A percentile compares a stretch with the other conserved stretches of the same genome.
Evolutionary conservation across 2,329 filamentous ascomycete species (phyloP).

Genomic region (Aspergillus fumigatus): DNA sequence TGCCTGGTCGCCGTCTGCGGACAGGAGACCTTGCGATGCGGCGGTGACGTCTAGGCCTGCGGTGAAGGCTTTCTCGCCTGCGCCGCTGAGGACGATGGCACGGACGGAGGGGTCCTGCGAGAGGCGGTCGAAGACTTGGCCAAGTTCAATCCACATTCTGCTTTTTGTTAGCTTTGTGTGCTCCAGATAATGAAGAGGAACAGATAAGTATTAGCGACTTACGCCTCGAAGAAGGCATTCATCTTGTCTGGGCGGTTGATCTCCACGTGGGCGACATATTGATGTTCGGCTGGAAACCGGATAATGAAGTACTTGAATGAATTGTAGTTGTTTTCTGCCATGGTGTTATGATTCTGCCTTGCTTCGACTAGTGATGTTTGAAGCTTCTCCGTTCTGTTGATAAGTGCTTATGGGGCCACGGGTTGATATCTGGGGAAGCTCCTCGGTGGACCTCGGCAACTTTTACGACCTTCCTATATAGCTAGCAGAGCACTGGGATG

Average conservation of each 20-base stretch:
- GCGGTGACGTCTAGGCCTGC: slow-evolving; percentile 78
- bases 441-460: neutral
- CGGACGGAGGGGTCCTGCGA: slow-evolving; percentile 69
- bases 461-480: neutral
- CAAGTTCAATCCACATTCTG: slow-evolving; percentile 81
- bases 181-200: neutral
- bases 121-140: slow-evolving; percentile 65
- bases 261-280: slow-evolving; percentile 82
- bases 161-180: slow-evolving; percentile 1
- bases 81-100: slow-evolving; percentile 72
- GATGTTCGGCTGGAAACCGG: slow-evolving; percentile 54
- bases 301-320: slow-evolving; percentile 62
- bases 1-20: slow-evolving; percentile 28
- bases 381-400: neutral
- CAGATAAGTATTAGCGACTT: slow-evolving; percentile 15
- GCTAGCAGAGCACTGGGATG: neutral
- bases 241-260: slow-evolving; percentile 83
- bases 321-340: slow-evolving; percentile 19
- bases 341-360: slow-evolving; percentile 3
- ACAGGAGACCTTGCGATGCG: slow-evolving; percentile 52
- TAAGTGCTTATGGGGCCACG: neutral
- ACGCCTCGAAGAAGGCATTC: slow-evolving; percentile 76
- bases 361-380: neutral
- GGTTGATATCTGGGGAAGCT: too few species aligned
- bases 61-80: slow-evolving; percentile 79